These are phyloP conservation scores for Psilocybe tampanensis DNA, from an alignment of 768 basidiomycete genomes.

Conservation along the genomic window DNA sequence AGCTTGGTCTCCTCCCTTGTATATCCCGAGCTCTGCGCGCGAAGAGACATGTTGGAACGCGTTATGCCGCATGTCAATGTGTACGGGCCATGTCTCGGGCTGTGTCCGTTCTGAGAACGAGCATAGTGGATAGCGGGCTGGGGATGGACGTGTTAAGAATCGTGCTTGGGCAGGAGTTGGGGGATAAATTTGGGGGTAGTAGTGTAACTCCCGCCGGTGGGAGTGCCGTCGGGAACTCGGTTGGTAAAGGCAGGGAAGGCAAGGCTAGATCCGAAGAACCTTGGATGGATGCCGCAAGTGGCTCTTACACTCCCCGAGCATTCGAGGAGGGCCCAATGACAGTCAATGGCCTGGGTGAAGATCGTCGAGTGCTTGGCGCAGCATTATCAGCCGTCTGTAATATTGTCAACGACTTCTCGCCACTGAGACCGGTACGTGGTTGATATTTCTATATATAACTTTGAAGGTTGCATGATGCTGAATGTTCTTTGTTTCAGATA, in stretches of 20 bases:
- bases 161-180: constrained; percentile 26
- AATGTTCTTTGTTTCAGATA: constrained; percentile 38
- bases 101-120: constrained; percentile 81
- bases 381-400: constrained; percentile 82
- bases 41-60: constrained; percentile 71
- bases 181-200: constrained; percentile 17
- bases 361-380: constrained; percentile 69
- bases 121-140: constrained; percentile 80
- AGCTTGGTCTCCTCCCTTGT: constrained; percentile 44
- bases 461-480: neutral
- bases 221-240: constrained; percentile 2
- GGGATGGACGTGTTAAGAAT: constrained; percentile 72
- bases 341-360: constrained; percentile 45
- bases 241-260: constrained; percentile 17
- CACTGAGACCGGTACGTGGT: constrained; percentile 63
- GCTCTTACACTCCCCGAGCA: neutral
- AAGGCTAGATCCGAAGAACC: constrained; percentile 37
- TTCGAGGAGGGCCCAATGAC: neutral
- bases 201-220: neutral
- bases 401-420: constrained; percentile 85
- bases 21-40: constrained; percentile 26
- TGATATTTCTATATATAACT: neutral
- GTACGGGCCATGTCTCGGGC: constrained; percentile 79
- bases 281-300: constrained; percentile 9
- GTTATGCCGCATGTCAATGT: constrained; percentile 87